phyloP scores from a whole-genome alignment of 352 stramenopile genomes.

The Globisporangium takayamanum region DNA sequence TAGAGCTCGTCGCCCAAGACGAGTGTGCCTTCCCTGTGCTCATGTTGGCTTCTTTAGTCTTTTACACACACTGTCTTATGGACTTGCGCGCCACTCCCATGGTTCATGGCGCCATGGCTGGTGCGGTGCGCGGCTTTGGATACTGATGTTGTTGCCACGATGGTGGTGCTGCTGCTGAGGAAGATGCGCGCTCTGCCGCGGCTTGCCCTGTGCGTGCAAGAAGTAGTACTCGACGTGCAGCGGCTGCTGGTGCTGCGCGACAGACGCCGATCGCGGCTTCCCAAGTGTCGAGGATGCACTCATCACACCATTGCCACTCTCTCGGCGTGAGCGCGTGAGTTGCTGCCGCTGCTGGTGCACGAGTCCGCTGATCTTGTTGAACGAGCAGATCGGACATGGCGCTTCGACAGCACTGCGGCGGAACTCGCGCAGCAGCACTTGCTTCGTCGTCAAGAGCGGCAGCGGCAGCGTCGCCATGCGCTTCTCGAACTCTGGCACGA shows the following conservation, averaged over 20 bases:
- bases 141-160: neutral
- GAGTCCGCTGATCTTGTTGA: constrained; percentile 68
- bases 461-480: constrained; percentile 58
- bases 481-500: constrained; percentile 78
- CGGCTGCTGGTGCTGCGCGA: neutral
- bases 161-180: neutral
- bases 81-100: constrained; percentile 34
- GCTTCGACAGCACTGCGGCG: constrained; percentile 50
- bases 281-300: neutral
- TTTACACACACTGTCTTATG: neutral
- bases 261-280: neutral
- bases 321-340: neutral
- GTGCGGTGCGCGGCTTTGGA: neutral
- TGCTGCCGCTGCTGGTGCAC: constrained; percentile 25
- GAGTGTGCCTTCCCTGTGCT: too few species aligned
- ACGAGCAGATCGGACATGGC: constrained; percentile 74
- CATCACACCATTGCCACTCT: neutral
- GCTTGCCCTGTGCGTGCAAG: constrained; percentile 29
- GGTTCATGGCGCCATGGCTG: constrained; percentile 24
- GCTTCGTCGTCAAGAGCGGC: constrained; percentile 55
- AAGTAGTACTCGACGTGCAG: constrained; percentile 37
- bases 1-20: neutral
- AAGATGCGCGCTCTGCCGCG: neutral
- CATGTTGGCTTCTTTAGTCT: too few species aligned
- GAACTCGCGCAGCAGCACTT: constrained; percentile 63